Evolutionary conservation across 1,139 yeast genomes (phyloP), one percentile per base, ranked within the genome.

Genomic region (Kodamaea fungicola): DNA sequence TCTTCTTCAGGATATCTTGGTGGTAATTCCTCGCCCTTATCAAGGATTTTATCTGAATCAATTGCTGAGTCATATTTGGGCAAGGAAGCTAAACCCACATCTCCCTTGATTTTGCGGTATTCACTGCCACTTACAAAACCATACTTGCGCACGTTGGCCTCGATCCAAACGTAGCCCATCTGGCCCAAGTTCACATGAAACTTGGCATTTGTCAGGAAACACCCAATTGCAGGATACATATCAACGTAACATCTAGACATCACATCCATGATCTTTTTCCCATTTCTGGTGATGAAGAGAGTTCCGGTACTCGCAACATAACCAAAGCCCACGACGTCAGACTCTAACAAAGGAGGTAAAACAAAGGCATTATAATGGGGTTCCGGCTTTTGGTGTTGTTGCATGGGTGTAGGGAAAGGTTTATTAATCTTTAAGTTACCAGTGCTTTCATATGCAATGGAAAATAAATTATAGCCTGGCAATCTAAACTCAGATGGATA

Each of bases 281-380:
- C 97, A 55, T 92, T 92, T 45, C 95, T 81, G 0, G 97, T 90
- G 45, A 90, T 83, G 55, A 88, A 90, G 2, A 90, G 72, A 0
- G 95, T 77, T 0, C 97, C 97, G 0, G 85, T 68, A 13, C 84
- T 69, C 3, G 87, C 78, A 40, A 85, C 78, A 59, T 84, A 90
- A 1, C 97, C 98, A 44, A 90, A 82, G 0, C 98, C 98, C 12
- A 92, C 83, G 3, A 89, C 86, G 56, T 92, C 98, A 10, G 97
- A 92, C 51, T 85, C 89, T 39, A 73, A 72, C 34, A 89, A 66
- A 19, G 78, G 78, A 2, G 96, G 96, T 38, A 95, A 79, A 3
- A 81, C 80, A 27, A 83, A 79, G 1, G 90, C 85, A 43, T 80
- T 73, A 42, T 49, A 67, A 28, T 60, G 51, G 37, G 72, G 64